Evolutionary conservation across 352 stramenopile species (phyloP).

Genomic region (Bremia lactucae): DNA sequence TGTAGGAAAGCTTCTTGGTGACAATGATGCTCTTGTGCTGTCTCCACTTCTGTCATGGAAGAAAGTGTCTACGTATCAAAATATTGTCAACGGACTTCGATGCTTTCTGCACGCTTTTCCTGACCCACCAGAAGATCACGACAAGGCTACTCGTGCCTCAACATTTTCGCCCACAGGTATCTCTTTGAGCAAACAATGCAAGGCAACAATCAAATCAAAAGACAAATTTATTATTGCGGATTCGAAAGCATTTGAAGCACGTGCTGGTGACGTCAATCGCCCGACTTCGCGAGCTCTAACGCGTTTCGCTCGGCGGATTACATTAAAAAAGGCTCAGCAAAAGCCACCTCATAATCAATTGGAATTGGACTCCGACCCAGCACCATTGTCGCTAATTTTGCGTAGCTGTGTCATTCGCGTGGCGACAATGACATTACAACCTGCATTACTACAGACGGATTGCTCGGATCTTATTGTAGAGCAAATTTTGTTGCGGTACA

Average conservation of each 20-base stretch:
- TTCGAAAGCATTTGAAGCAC: neutral
- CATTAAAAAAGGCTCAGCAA: constrained; percentile 8
- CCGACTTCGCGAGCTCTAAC: constrained; percentile 2
- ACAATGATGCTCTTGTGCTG: constrained; percentile 10
- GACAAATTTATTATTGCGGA: constrained; percentile 3
- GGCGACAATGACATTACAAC: constrained; percentile 40
- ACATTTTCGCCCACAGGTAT: neutral
- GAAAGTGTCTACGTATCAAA: constrained; percentile 44
- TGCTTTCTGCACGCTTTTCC: constrained; percentile 64
- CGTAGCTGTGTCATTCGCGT: constrained; percentile 42
- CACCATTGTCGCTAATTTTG: constrained; percentile 14
- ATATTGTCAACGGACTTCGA: constrained; percentile 70
- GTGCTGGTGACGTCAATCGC: constrained; percentile 2
- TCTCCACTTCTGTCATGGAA: constrained; percentile 19
- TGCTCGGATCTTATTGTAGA: constrained; percentile 59
- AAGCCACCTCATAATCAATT: constrained; percentile 1
- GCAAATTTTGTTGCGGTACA: constrained; percentile 75
- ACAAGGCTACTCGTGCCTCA: neutral
- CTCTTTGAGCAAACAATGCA: neutral
- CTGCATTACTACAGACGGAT: constrained; percentile 55
- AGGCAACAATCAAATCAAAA: neutral
- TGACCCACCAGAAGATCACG: constrained; percentile 14
- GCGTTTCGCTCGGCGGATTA: constrained; percentile 9
- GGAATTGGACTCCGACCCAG: neutral
- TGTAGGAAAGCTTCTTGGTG: constrained; percentile 12